These are phyloP conservation scores for Puccinia novopanici DNA, from an alignment of 1,284 basidiomycete genomes.

Conservation along the genomic window DNA sequence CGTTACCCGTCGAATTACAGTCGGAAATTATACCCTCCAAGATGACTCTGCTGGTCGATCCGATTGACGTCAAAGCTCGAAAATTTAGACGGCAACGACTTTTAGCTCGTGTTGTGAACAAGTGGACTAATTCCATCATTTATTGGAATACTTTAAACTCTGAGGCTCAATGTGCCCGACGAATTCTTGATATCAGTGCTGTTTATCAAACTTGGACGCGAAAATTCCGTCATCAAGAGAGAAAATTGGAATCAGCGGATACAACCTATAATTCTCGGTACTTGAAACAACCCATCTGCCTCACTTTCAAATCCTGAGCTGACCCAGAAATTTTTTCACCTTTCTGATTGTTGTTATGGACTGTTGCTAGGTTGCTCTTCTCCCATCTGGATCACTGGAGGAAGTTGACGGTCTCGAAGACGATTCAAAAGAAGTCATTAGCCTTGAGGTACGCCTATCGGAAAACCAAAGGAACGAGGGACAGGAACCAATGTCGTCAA, in stretches of 20 bases:
- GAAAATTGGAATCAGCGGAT: conserved; percentile 2
- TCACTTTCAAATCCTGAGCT: neutral
- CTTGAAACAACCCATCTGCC: neutral
- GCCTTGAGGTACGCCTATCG: conserved; percentile 12
- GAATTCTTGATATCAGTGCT: conserved; percentile 34
- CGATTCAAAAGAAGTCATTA: conserved; percentile 11
- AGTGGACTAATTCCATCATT: conserved; percentile 35
- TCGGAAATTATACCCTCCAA: neutral
- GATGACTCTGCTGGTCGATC: conserved; percentile 29
- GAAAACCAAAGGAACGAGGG: conserved; percentile 20
- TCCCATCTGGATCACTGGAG: conserved; percentile 32
- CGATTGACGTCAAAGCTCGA: conserved; percentile 15
- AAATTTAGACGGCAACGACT: conserved; percentile 21
- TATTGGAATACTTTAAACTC: conserved; percentile 15
- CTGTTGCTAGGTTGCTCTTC: conserved; percentile 9
- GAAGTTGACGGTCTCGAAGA: conserved; percentile 31
- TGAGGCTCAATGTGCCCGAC: conserved; percentile 13
- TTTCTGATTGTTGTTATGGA: neutral
- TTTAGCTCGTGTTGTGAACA: neutral
- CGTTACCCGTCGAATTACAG: neutral
- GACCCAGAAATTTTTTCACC: neutral
- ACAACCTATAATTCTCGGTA: conserved; percentile 23
- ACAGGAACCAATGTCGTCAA: conserved; percentile 16
- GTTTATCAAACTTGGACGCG: conserved; percentile 28
- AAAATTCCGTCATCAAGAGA: neutral